phyloP scores from a whole-genome alignment of 768 basidiomycete genomes.

The Hygrophoropsis aurantiaca region DNA sequence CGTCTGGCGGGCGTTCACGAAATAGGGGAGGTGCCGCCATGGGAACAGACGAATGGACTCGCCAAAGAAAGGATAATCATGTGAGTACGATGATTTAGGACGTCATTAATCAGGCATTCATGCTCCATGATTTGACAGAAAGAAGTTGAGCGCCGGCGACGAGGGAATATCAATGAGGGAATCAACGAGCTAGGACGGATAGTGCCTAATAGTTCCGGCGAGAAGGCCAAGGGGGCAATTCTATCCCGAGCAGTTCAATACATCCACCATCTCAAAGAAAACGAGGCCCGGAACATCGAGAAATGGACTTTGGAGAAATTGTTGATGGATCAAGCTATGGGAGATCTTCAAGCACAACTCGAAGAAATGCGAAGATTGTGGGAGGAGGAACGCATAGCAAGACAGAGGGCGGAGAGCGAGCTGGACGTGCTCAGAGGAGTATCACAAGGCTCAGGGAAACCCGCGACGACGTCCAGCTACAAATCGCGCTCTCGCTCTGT shows the following conservation, averaged over 20 bases:
- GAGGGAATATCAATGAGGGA: conserved; percentile 95
- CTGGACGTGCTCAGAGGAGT: conserved; percentile 52
- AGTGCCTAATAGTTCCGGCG: conserved; percentile 84
- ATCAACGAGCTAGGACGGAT: conserved; percentile 90
- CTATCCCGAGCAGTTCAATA: conserved; percentile 87
- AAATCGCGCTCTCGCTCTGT: conserved; percentile 26
- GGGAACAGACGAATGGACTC: conserved; percentile 77
- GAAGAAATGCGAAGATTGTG: conserved; percentile 80
- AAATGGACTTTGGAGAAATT: conserved; percentile 94
- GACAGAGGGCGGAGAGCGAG: conserved; percentile 65
- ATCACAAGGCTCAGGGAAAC: conserved; percentile 11
- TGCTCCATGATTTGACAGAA: conserved; percentile 55
- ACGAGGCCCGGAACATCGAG: conserved; percentile 87
- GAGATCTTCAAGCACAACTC: conserved; percentile 78
- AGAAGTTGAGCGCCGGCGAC: conserved; percentile 94
- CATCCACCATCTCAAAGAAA: conserved; percentile 88
- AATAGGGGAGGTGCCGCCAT: conserved; percentile 59
- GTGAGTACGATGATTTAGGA: conserved; percentile 38
- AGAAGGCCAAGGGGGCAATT: conserved; percentile 89
- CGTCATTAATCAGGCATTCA: not conserved
- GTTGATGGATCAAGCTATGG: conserved; percentile 91
- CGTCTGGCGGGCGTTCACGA: conserved; percentile 40
- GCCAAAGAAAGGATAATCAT: conserved; percentile 82
- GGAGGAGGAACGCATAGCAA: conserved; percentile 70
- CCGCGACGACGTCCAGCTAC: conserved; percentile 2